These are phyloP conservation scores for Mycotypha africana DNA, from an alignment of 371 early-diverging fungal species.

Conservation along the genomic window DNA sequence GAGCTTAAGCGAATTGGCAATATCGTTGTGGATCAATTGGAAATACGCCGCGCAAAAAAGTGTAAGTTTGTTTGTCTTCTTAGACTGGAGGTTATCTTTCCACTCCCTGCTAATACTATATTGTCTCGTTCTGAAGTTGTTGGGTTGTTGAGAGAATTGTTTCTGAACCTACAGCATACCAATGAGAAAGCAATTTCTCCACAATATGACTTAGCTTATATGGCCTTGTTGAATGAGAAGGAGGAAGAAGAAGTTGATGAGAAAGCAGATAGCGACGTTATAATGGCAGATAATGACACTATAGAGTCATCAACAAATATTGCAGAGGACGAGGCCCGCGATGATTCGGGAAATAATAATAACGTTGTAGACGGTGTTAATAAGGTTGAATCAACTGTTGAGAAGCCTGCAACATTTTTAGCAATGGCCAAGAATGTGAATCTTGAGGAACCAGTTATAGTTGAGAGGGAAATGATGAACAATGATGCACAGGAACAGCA, in stretches of 20 bases:
- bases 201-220: slow-evolving; percentile 42
- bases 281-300: too few relatives aligned
- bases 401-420: not conserved
- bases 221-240: slow-evolving; percentile 46
- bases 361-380: too few relatives aligned
- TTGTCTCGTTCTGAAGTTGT: slow-evolving; percentile 29
- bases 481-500: not conserved
- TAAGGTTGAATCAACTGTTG: not conserved
- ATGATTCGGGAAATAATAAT: too few relatives aligned
- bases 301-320: not conserved
- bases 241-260: slow-evolving; percentile 10
- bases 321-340: not conserved
- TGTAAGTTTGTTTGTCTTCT: too few relatives aligned
- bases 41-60: slow-evolving; percentile 47
- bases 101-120: not conserved
- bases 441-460: not conserved
- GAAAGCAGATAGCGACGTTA: not conserved
- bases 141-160: slow-evolving; percentile 30
- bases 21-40: slow-evolving; percentile 48
- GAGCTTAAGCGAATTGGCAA: slow-evolving; percentile 52
- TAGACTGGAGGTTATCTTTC: too few relatives aligned
- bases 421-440: slow-evolving; percentile 1
- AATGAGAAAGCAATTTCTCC: slow-evolving; percentile 40
- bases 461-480: slow-evolving; percentile 2
- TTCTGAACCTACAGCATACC: slow-evolving; percentile 31